Evolutionary conservation across 2,329 filamentous ascomycete species (phyloP).

Genomic region (Penicillium corylophilum): DNA sequence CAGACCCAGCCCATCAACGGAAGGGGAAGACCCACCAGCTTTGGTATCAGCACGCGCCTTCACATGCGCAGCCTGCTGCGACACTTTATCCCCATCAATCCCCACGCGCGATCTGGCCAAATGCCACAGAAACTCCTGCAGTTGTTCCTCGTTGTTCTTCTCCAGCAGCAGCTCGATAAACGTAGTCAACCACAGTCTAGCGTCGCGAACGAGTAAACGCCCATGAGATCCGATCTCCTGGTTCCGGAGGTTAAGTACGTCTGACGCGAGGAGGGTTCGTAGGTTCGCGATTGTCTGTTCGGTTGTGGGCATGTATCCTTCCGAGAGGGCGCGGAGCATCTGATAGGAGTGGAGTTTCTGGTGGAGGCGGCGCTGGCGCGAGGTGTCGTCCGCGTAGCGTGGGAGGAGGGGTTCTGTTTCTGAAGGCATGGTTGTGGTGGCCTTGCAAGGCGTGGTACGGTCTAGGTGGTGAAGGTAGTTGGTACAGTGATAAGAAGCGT

Average conservation of each 20-base stretch:
- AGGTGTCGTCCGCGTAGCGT: slow-evolving; percentile 71
- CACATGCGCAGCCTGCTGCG: slow-evolving; percentile 58
- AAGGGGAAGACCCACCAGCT: slow-evolving; percentile 53
- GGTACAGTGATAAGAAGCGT: background rate
- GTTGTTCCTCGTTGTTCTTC: slow-evolving; percentile 81
- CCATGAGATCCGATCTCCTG: slow-evolving; percentile 76
- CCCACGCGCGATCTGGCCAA: slow-evolving; percentile 70
- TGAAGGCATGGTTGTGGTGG: slow-evolving; percentile 37
- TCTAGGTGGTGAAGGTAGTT: too few relatives aligned
- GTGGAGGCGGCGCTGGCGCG: slow-evolving; percentile 72
- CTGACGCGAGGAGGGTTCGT: slow-evolving; percentile 72
- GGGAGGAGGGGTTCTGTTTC: slow-evolving; percentile 79
- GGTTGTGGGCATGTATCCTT: slow-evolving; percentile 90
- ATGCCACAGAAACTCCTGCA: slow-evolving; percentile 91
- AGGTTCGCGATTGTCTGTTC: slow-evolving; percentile 79
- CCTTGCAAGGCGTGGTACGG: too few relatives aligned
- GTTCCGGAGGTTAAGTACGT: slow-evolving; percentile 73
- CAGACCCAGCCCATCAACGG: background rate
- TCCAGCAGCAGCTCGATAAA: slow-evolving; percentile 78
- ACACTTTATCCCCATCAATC: slow-evolving; percentile 65
- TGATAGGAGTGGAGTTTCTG: slow-evolving; percentile 92
- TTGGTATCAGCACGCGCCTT: slow-evolving; percentile 69
- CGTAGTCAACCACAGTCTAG: slow-evolving; percentile 71
- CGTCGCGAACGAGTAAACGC: slow-evolving; percentile 67
- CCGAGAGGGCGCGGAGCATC: slow-evolving; percentile 76